phyloP scores from a whole-genome alignment of 176 grass and related monocot genomes.

The Musa troglodytarum region DNA sequence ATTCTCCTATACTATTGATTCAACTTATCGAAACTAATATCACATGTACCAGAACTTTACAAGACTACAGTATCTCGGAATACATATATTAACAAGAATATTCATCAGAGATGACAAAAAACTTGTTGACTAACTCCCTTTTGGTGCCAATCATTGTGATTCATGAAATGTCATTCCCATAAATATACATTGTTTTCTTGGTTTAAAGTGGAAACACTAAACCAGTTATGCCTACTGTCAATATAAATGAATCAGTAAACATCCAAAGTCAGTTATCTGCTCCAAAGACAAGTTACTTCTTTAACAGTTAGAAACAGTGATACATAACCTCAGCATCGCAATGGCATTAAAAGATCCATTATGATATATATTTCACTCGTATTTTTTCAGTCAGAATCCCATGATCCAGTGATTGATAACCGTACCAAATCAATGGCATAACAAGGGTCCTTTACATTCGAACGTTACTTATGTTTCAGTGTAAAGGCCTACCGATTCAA shows the following conservation, averaged over 20 bases:
- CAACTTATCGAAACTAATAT: neutral
- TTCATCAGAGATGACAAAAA: neutral
- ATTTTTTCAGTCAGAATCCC: neutral
- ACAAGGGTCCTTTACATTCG: neutral
- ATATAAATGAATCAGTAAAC: neutral
- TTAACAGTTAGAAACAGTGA: too few relatives aligned
- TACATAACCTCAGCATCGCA: too few relatives aligned
- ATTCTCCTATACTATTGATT: neutral
- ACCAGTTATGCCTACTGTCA: neutral
- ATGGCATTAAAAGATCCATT: too few relatives aligned
- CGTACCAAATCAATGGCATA: neutral
- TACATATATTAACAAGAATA: neutral
- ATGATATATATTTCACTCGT: too few relatives aligned
- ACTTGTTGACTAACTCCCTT: neutral
- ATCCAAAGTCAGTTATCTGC: neutral
- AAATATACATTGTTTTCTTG: neutral
- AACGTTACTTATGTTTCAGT: neutral
- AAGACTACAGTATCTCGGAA: neutral
- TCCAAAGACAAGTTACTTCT: neutral
- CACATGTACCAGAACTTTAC: neutral
- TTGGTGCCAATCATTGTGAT: neutral
- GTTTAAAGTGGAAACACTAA: neutral
- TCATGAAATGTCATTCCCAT: neutral
- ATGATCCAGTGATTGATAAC: neutral
- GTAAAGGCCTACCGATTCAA: conserved; percentile 61